Percentiles rank a stretch among this genome's conserved stretches.
phyloP scores from a whole-genome alignment of 2,329 filamentous ascomycete genomes.

The Taxawa tesnikishii region DNA sequence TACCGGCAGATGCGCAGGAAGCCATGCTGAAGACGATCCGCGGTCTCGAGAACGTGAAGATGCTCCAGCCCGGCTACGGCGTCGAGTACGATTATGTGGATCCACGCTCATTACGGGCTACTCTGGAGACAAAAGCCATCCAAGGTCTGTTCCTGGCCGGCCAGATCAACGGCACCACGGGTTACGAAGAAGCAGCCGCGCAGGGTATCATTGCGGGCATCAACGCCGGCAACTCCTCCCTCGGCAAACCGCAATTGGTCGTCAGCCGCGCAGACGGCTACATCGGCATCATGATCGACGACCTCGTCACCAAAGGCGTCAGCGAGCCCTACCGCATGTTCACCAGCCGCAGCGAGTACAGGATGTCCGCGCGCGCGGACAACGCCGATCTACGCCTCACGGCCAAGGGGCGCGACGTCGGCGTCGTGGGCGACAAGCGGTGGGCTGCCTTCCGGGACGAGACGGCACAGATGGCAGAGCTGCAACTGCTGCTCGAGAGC shows the following conservation, averaged over 20 bases:
- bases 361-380: conserved; percentile 82
- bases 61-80: conserved; percentile 92
- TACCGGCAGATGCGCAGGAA: conserved; percentile 78
- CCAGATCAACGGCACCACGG: conserved; percentile 96
- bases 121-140: conserved; percentile 88
- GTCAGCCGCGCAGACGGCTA: conserved; percentile 80
- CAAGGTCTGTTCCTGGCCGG: conserved; percentile 81
- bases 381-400: conserved; percentile 88
- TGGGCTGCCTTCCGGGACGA: conserved; percentile 62
- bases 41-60: conserved; percentile 79
- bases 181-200: conserved; percentile 92
- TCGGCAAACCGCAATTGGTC: conserved; percentile 50
- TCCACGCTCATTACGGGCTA: conserved; percentile 74
- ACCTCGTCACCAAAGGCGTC: conserved; percentile 91
- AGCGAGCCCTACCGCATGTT: conserved; percentile 98
- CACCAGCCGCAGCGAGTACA: conserved; percentile 88
- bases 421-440: conserved; percentile 65
- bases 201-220: conserved; percentile 88
- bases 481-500: conserved; percentile 48
- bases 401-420: conserved; percentile 59
- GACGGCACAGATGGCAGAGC: conserved; percentile 51
- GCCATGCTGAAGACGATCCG: conserved; percentile 71
- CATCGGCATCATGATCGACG: conserved; percentile 98
- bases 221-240: conserved; percentile 76
- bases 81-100: conserved; percentile 99